These are phyloP conservation scores for Tranzscheliella williamsii DNA, from an alignment of 1,284 basidiomycete species.

Conservation along the genomic window DNA sequence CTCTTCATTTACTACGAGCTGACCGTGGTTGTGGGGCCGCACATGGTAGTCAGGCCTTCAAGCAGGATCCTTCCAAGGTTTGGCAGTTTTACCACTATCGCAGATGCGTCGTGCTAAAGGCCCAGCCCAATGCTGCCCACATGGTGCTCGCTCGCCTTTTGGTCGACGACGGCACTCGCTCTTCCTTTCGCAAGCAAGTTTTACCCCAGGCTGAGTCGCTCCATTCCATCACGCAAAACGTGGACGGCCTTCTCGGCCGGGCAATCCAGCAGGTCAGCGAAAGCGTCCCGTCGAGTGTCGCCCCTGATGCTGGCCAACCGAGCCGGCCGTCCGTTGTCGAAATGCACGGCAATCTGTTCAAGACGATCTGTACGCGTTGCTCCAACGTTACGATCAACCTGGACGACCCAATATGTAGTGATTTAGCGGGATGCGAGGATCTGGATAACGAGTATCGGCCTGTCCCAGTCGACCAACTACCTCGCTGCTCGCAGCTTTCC, in stretches of 20 bases:
- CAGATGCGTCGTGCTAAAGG: conserved; percentile 64
- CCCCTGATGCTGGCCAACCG: neutral
- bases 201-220: conserved; percentile 46
- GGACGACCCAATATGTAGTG: conserved; percentile 66
- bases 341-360: conserved; percentile 71
- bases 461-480: conserved; percentile 65
- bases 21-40: too few relatives aligned
- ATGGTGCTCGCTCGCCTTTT: conserved; percentile 64
- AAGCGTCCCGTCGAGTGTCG: too few relatives aligned
- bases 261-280: conserved; percentile 42
- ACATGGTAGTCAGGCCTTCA: conserved; percentile 67
- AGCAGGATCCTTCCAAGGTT: conserved; percentile 66
- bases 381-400: conserved; percentile 63
- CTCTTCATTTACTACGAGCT: too few relatives aligned
- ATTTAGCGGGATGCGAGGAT: conserved; percentile 66
- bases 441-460: conserved; percentile 37
- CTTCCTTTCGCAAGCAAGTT: neutral
- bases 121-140: conserved; percentile 69
- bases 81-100: conserved; percentile 73
- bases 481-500: conserved; percentile 62
- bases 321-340: conserved; percentile 62
- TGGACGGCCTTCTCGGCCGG: conserved; percentile 68
- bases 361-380: conserved; percentile 67
- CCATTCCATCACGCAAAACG: conserved; percentile 71
- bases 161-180: neutral